These are phyloP conservation scores for Irpex sp. DNA, from an alignment of 1,284 basidiomycete genomes.

Conservation along the genomic window DNA sequence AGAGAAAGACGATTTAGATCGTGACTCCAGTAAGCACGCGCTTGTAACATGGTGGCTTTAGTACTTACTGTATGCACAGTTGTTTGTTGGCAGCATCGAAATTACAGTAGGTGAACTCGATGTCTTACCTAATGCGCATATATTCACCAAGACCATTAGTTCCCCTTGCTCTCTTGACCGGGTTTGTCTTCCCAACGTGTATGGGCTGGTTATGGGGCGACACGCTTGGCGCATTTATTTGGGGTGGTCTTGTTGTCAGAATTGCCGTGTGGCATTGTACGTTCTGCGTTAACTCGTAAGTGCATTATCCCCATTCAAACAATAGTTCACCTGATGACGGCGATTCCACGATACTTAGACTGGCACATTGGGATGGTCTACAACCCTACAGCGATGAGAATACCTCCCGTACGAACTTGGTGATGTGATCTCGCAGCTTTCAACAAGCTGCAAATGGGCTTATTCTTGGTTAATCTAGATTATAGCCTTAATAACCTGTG, in stretches of 20 bases:
- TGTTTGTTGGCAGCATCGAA: slow-evolving; percentile 65
- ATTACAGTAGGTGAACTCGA: slow-evolving; percentile 47
- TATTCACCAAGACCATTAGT: slow-evolving; percentile 31
- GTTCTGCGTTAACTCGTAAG: slow-evolving; percentile 74
- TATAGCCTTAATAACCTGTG: slow-evolving; percentile 64
- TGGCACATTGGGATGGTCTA: slow-evolving; percentile 75
- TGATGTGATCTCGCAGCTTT: slow-evolving; percentile 23
- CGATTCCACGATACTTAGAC: slow-evolving; percentile 28
- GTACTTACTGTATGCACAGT: slow-evolving; percentile 36
- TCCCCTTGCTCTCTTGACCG: slow-evolving; percentile 52
- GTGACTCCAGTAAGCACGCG: slow-evolving; percentile 51
- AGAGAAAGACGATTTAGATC: slow-evolving; percentile 66
- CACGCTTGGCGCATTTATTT: slow-evolving; percentile 58
- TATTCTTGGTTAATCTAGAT: slow-evolving; percentile 33
- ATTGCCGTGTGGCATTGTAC: slow-evolving; percentile 73
- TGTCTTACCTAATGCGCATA: not conserved
- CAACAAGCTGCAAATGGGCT: not conserved
- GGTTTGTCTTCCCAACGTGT: slow-evolving; percentile 50
- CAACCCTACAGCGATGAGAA: slow-evolving; percentile 78
- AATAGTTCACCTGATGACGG: not conserved
- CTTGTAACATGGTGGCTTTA: not conserved
- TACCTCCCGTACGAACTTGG: slow-evolving; percentile 68
- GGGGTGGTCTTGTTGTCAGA: slow-evolving; percentile 60
- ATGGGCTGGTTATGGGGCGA: slow-evolving; percentile 58
- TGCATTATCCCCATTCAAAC: slow-evolving; percentile 6